phyloP scores from a whole-genome alignment of 169 alveolate genomes.

The Cryptosporidium andersoni region DNA sequence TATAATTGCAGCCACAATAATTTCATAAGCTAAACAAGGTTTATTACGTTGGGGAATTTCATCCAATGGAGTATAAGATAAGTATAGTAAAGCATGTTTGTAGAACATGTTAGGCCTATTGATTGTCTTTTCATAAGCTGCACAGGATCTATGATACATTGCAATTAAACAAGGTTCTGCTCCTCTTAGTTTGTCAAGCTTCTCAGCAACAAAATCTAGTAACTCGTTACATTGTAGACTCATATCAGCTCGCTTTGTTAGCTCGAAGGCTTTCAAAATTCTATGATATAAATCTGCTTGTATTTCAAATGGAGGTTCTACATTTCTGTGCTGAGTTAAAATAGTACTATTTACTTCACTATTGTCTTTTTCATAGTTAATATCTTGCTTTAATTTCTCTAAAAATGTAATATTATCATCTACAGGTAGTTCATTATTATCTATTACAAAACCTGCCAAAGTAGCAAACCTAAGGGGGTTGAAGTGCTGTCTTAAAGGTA shows the following conservation, averaged over 20 bases:
- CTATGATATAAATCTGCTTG: conserved; percentile 46
- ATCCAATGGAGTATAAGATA: conserved; percentile 57
- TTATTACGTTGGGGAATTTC: conserved; percentile 9
- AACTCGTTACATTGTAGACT: conserved; percentile 36
- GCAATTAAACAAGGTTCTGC: conserved; percentile 23
- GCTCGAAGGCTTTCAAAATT: conserved; percentile 28
- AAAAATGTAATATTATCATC: conserved; percentile 8
- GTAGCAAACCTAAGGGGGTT: conserved; percentile 48
- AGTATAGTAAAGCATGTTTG: conserved; percentile 25
- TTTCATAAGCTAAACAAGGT: conserved; percentile 48
- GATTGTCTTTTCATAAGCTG: conserved; percentile 50
- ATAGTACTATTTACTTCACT: conserved; percentile 26
- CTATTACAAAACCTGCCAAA: conserved; percentile 42
- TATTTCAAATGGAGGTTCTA: conserved; percentile 50
- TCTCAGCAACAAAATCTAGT: conserved; percentile 38
- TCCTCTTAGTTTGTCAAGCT: conserved; percentile 29
- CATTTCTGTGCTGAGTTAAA: conserved; percentile 38
- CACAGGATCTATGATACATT: conserved; percentile 56
- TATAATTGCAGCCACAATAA: conserved; percentile 45
- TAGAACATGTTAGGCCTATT: conserved; percentile 44
- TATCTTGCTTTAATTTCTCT: background rate
- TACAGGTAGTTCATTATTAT: background rate
- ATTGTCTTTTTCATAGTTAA: conserved; percentile 8
- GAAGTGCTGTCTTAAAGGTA: conserved; percentile 39
- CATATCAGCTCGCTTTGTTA: background rate